phyloP scores from a whole-genome alignment of 169 alveolate species.

The Plasmodium gonderi region DNA sequence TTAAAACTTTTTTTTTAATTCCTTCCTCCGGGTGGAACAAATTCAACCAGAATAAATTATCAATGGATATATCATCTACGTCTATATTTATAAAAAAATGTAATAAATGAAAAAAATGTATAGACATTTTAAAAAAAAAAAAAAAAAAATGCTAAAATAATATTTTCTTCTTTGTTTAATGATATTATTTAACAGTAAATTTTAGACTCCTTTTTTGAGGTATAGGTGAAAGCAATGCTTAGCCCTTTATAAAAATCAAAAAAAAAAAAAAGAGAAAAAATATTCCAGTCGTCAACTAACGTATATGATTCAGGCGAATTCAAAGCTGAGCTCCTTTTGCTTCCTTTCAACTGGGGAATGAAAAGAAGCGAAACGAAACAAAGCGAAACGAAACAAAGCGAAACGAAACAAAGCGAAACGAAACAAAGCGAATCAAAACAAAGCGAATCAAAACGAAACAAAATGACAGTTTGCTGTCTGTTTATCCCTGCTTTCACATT shows the following conservation, averaged over 20 bases:
- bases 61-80: slow-evolving; percentile 58
- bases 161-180: slow-evolving; percentile 15
- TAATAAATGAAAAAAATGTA: background rate
- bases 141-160: background rate
- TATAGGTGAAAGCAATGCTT: slow-evolving; percentile 57
- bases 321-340: too few species aligned
- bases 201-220: slow-evolving; percentile 66
- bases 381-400: too few species aligned
- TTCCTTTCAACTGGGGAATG: too few species aligned
- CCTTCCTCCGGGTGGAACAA: slow-evolving; percentile 64
- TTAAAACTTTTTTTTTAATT: slow-evolving; percentile 36
- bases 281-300: background rate
- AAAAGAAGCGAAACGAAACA: too few species aligned
- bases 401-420: background rate
- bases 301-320: background rate
- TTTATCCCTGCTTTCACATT: background rate
- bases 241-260: slow-evolving; percentile 15
- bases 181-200: slow-evolving; percentile 29
- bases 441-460: background rate
- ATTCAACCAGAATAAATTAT: slow-evolving; percentile 42
- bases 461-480: background rate
- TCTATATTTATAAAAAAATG: slow-evolving; percentile 43
- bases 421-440: background rate
- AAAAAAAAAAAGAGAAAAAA: background rate
- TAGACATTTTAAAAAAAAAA: background rate